These are phyloP conservation scores for Anthoceros angustus DNA, from an alignment of 225 moss, liverwort and hornwort genomes.

Conservation along the genomic window DNA sequence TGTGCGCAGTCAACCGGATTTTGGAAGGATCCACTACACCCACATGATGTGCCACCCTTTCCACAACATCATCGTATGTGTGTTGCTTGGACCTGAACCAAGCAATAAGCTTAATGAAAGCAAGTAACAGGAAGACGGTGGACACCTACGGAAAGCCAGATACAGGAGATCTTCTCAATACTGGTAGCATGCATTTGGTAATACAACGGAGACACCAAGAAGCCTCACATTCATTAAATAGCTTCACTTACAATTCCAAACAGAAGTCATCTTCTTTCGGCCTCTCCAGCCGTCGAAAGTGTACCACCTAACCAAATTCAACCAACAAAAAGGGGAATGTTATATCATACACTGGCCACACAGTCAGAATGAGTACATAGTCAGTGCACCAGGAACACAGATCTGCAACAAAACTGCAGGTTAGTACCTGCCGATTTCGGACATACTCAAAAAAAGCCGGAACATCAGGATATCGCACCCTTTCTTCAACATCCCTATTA, in stretches of 20 bases:
- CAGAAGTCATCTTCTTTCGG: constrained; percentile 77
- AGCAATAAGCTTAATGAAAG: not conserved
- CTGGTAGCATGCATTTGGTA: no score
- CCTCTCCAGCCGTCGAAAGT: constrained; percentile 65
- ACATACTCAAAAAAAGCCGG: constrained; percentile 69
- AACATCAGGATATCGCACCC: constrained; percentile 41
- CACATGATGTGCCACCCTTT: constrained; percentile 52
- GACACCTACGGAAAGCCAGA: not conserved
- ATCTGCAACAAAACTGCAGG: no score
- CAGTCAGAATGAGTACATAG: no score
- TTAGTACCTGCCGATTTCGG: constrained; percentile 59
- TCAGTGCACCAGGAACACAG: no score
- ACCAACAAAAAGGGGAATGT: no score
- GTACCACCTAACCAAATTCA: constrained; percentile 42
- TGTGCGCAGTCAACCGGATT: constrained; percentile 64
- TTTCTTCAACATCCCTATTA: constrained; percentile 40
- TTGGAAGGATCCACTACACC: constrained; percentile 57
- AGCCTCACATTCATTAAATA: no score
- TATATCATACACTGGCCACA: no score
- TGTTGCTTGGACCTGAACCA: constrained; percentile 60
- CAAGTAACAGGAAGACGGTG: no score
- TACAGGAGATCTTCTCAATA: not conserved
- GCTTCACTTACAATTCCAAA: constrained; percentile 57
- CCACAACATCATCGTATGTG: constrained; percentile 66
- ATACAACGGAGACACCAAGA: no score